These are phyloP conservation scores for Hypoxylon sp. DNA, from an alignment of 2,329 filamentous ascomycete genomes.

Conservation along the genomic window DNA sequence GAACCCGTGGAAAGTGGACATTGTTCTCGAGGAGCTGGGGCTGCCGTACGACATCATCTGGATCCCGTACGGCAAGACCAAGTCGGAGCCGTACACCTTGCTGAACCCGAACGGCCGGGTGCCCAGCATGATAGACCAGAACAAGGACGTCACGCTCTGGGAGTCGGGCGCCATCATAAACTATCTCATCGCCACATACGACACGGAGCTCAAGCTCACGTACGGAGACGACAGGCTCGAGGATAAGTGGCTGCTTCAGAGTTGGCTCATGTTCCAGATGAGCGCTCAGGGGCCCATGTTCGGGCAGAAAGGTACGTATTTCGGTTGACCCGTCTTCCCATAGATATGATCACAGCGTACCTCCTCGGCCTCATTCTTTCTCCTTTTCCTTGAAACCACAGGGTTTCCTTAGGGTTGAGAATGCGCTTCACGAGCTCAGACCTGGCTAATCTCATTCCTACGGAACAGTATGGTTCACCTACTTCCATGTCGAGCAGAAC, in stretches of 20 bases:
- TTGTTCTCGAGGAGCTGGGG: slow-evolving; percentile 44
- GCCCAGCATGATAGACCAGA: slow-evolving; percentile 49
- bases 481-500: slow-evolving; percentile 46
- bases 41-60: slow-evolving; percentile 40
- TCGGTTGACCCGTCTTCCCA: neutral
- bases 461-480: slow-evolving; percentile 45
- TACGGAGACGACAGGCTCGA: slow-evolving; percentile 48
- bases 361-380: neutral
- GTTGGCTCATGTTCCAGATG: slow-evolving; percentile 53
- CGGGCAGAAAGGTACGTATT: slow-evolving; percentile 43
- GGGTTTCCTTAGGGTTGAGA: neutral
- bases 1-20: slow-evolving; percentile 43
- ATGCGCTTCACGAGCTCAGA: neutral
- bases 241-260: slow-evolving; percentile 50
- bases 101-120: slow-evolving; percentile 50
- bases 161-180: slow-evolving; percentile 59
- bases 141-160: slow-evolving; percentile 56
- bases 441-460: neutral
- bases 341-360: neutral
- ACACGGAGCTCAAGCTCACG: slow-evolving; percentile 51
- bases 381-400: neutral
- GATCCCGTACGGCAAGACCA: slow-evolving; percentile 42
- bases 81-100: slow-evolving; percentile 41
- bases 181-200: slow-evolving; percentile 56
- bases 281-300: slow-evolving; percentile 55